Percentiles rank a stretch among this genome's conserved stretches.
These are phyloP conservation scores for Microcyclospora pomicola DNA, from an alignment of 2,329 filamentous ascomycete species.

Conservation along the genomic window DNA sequence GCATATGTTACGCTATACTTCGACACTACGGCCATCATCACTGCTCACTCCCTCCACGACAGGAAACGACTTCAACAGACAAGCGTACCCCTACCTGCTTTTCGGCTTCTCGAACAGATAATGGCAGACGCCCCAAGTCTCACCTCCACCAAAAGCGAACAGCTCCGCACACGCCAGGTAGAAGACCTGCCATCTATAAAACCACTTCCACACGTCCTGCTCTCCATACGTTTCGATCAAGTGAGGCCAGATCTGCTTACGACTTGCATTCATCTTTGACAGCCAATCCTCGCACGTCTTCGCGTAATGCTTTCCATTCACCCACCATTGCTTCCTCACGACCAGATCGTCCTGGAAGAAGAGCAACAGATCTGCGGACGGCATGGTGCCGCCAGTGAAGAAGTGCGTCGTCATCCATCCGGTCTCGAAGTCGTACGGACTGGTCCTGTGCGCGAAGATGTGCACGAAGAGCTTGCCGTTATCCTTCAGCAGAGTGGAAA, in stretches of 20 bases:
- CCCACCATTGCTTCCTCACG: conserved; percentile 55
- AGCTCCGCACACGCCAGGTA: conserved; percentile 59
- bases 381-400: conserved; percentile 63
- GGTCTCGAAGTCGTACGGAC: conserved; percentile 56
- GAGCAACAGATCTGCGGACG: conserved; percentile 49
- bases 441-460: conserved; percentile 50
- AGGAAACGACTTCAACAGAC: too few species aligned
- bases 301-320: conserved; percentile 54
- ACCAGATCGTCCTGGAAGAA: conserved; percentile 52
- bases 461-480: conserved; percentile 57
- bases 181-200: conserved; percentile 58
- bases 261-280: conserved; percentile 43
- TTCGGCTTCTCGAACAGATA: conserved; percentile 48
- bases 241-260: conserved; percentile 49
- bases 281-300: conserved; percentile 60
- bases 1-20: too few species aligned
- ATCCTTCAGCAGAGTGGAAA: conserved; percentile 44
- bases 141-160: conserved; percentile 51
- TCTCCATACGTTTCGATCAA: conserved; percentile 52
- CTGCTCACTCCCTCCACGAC: too few species aligned
- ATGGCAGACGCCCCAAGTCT: conserved; percentile 55
- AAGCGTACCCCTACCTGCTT: too few species aligned
- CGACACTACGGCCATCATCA: too few species aligned
- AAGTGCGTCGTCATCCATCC: conserved; percentile 65
- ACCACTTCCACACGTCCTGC: conserved; percentile 47